A percentile compares a stretch with the other conserved stretches of the same genome.
phyloP scores from a whole-genome alignment of 2,329 filamentous ascomycete genomes.

The Westerdykella sp. region DNA sequence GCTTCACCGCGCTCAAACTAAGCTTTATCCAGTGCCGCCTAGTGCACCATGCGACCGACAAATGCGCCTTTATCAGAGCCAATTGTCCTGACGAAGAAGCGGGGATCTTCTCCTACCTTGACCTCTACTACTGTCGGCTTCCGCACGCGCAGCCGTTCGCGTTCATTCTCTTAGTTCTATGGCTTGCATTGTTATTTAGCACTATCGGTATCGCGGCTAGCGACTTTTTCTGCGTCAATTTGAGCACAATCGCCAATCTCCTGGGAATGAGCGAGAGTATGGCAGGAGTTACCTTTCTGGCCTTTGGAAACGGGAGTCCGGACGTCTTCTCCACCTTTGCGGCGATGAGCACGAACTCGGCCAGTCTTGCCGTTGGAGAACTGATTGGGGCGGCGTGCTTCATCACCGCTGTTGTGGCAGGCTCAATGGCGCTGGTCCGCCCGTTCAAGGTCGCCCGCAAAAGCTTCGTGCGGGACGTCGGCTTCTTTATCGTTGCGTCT shows the following conservation, averaged over 20 bases:
- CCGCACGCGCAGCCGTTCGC: constrained; percentile 63
- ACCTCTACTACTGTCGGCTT: constrained; percentile 82
- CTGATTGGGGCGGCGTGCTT: constrained; percentile 91
- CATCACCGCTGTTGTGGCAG: constrained; percentile 92
- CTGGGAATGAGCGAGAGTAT: constrained; percentile 93
- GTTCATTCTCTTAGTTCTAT: constrained; percentile 71
- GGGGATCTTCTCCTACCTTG: constrained; percentile 80
- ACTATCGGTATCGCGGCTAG: constrained; percentile 97
- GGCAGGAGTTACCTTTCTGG: constrained; percentile 91
- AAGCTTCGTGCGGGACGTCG: constrained; percentile 85
- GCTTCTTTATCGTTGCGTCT: constrained; percentile 84
- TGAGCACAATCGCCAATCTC: constrained; percentile 84
- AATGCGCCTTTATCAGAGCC: constrained; percentile 77
- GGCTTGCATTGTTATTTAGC: constrained; percentile 86
- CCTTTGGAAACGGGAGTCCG: constrained; percentile 95
- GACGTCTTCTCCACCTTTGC: constrained; percentile 99
- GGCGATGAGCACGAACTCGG: constrained; percentile 93
- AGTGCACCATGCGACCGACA: constrained; percentile 67
- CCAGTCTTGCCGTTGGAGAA: constrained; percentile 93
- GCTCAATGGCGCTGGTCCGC: constrained; percentile 93
- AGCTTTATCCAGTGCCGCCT: constrained; percentile 57
- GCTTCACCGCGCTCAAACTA: constrained; percentile 1
- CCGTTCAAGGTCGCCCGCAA: constrained; percentile 87
- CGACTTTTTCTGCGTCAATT: constrained; percentile 96
- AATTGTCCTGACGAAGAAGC: constrained; percentile 88